A percentile compares a stretch with the other conserved stretches of the same genome.
Conservation (phyloP, 805 yeast genomes). For the Wickerhamomyces subpelliculosus region DNA sequence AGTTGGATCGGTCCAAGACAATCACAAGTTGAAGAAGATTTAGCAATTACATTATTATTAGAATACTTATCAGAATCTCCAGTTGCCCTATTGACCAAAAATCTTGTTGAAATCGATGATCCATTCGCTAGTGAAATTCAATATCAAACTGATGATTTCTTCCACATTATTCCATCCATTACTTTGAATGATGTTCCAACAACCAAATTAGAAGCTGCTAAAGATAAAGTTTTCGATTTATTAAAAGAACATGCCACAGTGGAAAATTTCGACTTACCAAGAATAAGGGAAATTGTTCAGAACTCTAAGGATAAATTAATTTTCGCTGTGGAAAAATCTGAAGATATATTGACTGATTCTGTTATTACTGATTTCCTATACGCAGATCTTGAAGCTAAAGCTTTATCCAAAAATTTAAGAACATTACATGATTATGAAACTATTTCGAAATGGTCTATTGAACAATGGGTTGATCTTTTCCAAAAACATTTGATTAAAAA, state of each 20-base stretch:
- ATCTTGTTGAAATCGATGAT: constrained; percentile 72
- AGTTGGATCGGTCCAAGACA: constrained; percentile 80
- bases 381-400: constrained; percentile 57
- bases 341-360: constrained; percentile 52
- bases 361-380: constrained; percentile 78
- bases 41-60: constrained; percentile 68
- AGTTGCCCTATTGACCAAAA: constrained; percentile 63
- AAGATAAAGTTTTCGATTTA: constrained; percentile 40
- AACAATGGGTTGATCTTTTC: constrained; percentile 61
- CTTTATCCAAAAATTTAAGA: constrained; percentile 48
- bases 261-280: constrained; percentile 48
- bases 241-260: constrained; percentile 45
- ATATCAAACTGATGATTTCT: constrained; percentile 68
- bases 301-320: constrained; percentile 58
- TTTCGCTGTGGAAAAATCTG: constrained; percentile 54
- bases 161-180: constrained; percentile 49
- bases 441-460: constrained; percentile 51
- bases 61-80: constrained; percentile 73
- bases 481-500: constrained; percentile 49
- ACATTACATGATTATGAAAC: constrained; percentile 47
- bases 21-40: constrained; percentile 40
- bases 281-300: constrained; percentile 62
- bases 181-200: constrained; percentile 72
- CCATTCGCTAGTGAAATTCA: constrained; percentile 73
- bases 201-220: constrained; percentile 48